A percentile compares a stretch with the other conserved stretches of the same genome.
Evolutionary conservation across 1,284 basidiomycete species (phyloP).

Genomic region (Coniferiporia weirii): DNA sequence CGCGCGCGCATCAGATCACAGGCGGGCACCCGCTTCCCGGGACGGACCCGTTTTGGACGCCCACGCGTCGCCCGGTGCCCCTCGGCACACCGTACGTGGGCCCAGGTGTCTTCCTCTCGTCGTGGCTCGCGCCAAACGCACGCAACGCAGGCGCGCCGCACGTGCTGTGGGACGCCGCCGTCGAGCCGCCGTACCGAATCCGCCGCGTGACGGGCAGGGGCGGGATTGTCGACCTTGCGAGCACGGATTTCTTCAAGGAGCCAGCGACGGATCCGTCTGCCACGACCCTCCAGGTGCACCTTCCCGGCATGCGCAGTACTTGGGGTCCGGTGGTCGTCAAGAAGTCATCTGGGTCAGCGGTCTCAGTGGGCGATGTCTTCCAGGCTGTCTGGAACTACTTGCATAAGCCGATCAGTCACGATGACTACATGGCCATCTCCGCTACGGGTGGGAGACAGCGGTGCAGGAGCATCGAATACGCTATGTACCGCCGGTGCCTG

Average conservation of each 20-base stretch:
- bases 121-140: constrained; percentile 14
- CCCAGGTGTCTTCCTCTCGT: not conserved
- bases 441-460: not conserved
- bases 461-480: constrained; percentile 1
- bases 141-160: constrained; percentile 10
- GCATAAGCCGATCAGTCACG: constrained; percentile 9
- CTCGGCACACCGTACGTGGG: not conserved
- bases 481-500: constrained; percentile 4
- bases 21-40: constrained; percentile 18
- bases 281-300: not conserved
- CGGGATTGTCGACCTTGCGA: constrained; percentile 12
- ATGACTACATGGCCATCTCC: not conserved
- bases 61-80: constrained; percentile 6
- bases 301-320: constrained; percentile 5
- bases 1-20: constrained; percentile 2
- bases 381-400: constrained; percentile 12
- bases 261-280: constrained; percentile 4
- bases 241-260: constrained; percentile 7
- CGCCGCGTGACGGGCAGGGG: constrained; percentile 14
- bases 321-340: constrained; percentile 11
- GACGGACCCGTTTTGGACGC: constrained; percentile 13
- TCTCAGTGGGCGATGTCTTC: constrained; percentile 12
- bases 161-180: constrained; percentile 15
- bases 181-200: constrained; percentile 8
- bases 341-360: not conserved